Conservation (phyloP, 495 filamentous ascomycete species). For the Cudoniella acicularis region DNA sequence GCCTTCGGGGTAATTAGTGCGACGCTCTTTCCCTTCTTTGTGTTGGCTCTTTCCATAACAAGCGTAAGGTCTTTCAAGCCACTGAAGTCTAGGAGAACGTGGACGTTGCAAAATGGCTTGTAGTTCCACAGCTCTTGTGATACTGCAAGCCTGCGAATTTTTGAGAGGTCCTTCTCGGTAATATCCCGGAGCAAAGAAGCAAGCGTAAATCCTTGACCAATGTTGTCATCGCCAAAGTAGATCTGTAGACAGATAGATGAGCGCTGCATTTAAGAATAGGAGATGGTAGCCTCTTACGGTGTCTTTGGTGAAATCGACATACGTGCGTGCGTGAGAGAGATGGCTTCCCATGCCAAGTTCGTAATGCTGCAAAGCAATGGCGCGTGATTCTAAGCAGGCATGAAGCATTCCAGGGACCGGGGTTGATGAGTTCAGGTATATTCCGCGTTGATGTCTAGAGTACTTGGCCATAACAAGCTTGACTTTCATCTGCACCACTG, state of each 20-base stretch:
- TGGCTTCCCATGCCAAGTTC: background rate
- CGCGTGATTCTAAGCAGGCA: background rate
- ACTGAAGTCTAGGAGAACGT: background rate
- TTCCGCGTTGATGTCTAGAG: background rate
- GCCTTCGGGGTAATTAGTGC: background rate
- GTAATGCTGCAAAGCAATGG: background rate
- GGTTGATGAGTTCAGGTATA: background rate
- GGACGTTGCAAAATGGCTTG: background rate
- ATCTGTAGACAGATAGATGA: background rate
- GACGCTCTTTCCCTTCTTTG: background rate
- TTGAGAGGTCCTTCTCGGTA: background rate
- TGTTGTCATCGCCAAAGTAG: background rate
- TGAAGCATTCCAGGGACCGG: background rate
- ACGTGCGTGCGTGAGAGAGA: background rate
- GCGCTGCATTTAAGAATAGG: background rate
- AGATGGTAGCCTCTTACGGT: background rate
- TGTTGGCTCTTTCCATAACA: background rate
- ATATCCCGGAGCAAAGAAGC: background rate
- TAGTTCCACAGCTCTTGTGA: background rate
- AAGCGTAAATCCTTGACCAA: background rate
- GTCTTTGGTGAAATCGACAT: conserved; percentile 1
- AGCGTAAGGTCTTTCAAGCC: background rate
- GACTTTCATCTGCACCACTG: background rate
- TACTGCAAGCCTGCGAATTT: background rate
- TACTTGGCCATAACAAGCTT: background rate